Evolutionary conservation across 177 flowering plant species (phyloP).

Genomic region (Tripterygium wilfordii): DNA sequence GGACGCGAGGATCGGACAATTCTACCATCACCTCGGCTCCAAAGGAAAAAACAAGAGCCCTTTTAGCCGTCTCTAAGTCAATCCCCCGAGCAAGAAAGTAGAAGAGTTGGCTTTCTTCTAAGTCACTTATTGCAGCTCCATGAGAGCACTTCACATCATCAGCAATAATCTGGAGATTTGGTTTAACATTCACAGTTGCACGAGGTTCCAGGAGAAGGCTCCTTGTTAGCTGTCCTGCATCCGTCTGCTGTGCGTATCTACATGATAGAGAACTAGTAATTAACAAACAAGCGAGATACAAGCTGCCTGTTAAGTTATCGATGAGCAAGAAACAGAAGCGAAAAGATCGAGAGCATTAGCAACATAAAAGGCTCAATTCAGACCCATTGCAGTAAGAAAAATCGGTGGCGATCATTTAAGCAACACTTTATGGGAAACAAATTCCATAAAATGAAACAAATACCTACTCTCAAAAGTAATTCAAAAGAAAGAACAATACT

Average conservation of each 20-base stretch:
- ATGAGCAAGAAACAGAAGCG: too few species aligned
- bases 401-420: too few species aligned
- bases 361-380: background rate
- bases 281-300: too few species aligned
- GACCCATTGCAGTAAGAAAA: background rate
- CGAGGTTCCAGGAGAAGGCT: conserved; percentile 81
- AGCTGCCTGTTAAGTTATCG: too few species aligned
- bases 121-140: conserved; percentile 91
- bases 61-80: conserved; percentile 59
- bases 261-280: conserved; percentile 1
- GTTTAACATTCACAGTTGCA: conserved; percentile 82
- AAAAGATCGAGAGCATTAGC: background rate
- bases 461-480: background rate
- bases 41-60: conserved; percentile 71
- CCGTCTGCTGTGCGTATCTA: conserved; percentile 87
- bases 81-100: conserved; percentile 81
- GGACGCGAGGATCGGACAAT: conserved; percentile 36
- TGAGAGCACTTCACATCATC: conserved; percentile 95
- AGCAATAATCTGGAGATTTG: conserved; percentile 87
- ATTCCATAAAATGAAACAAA: too few species aligned
- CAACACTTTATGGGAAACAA: too few species aligned
- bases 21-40: conserved; percentile 67
- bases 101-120: conserved; percentile 84
- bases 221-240: conserved; percentile 87
- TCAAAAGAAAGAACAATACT: background rate